These are phyloP conservation scores for Paramecium biaurelia DNA, from an alignment of 73 alveolate genomes.

Conservation along the genomic window DNA sequence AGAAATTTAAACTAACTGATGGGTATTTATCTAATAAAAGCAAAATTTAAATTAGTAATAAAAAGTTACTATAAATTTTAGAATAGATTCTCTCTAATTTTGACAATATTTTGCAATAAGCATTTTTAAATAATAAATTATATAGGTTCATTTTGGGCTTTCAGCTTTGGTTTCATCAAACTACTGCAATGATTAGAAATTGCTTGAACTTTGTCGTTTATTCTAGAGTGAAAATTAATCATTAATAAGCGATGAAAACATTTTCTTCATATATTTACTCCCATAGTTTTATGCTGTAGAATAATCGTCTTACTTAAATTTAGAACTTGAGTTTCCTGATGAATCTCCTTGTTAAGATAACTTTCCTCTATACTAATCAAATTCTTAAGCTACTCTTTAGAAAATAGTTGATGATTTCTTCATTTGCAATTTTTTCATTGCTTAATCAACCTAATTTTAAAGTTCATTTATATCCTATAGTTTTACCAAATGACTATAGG, in stretches of 20 bases:
- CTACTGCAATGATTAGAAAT: neutral
- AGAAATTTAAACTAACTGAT: no score
- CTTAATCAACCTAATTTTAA: neutral
- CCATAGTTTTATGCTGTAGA: neutral
- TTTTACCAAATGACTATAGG: neutral
- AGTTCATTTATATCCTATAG: neutral
- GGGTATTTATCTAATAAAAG: no score
- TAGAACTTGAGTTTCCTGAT: neutral
- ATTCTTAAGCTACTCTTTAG: neutral
- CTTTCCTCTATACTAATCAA: neutral
- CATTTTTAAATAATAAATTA: neutral
- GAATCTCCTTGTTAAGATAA: conserved; percentile 5
- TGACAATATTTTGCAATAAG: no score
- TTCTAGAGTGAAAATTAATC: neutral
- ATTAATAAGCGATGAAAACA: neutral
- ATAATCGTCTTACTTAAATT: neutral
- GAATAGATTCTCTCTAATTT: no score
- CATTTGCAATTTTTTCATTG: neutral
- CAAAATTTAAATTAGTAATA: no score
- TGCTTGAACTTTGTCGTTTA: neutral
- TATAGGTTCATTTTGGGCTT: neutral
- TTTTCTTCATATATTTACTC: neutral
- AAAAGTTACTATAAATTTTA: no score
- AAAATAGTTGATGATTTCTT: neutral
- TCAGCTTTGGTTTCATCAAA: conserved; percentile 14